Conservation (phyloP, 345 rosid species). For the Linum usitatissimum region DNA sequence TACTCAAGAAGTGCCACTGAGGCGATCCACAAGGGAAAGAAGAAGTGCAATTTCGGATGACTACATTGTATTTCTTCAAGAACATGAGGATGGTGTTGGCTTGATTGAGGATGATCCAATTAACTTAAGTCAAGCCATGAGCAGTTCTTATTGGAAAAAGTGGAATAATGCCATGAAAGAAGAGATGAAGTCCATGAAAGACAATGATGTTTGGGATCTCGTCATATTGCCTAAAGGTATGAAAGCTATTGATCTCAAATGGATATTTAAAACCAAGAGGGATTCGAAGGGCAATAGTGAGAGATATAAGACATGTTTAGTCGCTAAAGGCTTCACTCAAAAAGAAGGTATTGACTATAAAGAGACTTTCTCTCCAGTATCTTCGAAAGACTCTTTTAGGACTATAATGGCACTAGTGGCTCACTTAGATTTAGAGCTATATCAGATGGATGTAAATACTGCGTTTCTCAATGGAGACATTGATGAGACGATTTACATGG, state of each 20-base stretch:
- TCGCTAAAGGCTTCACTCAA: not conserved
- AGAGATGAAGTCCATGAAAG: not conserved
- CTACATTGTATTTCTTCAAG: constrained; percentile 10
- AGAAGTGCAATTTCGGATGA: not conserved
- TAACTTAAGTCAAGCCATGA: constrained; percentile 3
- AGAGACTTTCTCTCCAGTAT: not conserved
- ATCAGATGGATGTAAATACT: not conserved
- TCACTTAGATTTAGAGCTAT: not conserved
- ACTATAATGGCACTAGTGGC: not conserved
- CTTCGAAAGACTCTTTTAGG: not conserved
- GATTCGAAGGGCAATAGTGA: not conserved
- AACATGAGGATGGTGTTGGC: not conserved
- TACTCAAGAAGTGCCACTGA: not conserved
- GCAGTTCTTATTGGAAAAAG: not conserved
- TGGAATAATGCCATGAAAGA: not conserved
- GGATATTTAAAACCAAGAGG: constrained; percentile 1
- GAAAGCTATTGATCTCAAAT: not conserved
- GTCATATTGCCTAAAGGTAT: not conserved
- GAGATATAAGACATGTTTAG: not conserved
- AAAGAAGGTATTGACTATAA: not conserved
- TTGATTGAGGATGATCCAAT: not conserved
- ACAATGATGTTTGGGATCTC: not conserved
- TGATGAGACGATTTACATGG: constrained; percentile 1
- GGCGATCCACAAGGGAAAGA: not conserved
- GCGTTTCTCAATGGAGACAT: not conserved